These are phyloP conservation scores for Oryza brachyantha DNA, from an alignment of 176 grass and related monocot species.

Conservation along the genomic window DNA sequence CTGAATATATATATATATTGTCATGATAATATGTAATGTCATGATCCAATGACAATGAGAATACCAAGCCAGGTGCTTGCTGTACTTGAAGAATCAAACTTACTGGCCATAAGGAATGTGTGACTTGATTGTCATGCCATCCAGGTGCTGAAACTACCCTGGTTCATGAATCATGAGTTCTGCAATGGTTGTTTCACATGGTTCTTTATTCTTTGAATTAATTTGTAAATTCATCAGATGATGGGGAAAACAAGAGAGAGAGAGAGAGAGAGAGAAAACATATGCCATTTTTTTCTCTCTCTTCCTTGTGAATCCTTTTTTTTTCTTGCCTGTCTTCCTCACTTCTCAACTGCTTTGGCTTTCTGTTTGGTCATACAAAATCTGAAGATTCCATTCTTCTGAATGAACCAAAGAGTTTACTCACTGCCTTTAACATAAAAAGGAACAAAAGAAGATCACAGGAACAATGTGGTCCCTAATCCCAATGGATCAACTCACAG, in stretches of 20 bases:
- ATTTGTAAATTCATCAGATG: background rate
- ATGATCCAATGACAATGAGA: background rate
- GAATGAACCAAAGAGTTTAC: constrained; percentile 18
- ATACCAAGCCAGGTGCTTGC: background rate
- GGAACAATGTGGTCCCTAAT: background rate
- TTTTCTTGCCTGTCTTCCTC: background rate
- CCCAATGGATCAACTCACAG: background rate
- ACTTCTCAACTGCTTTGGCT: constrained; percentile 4
- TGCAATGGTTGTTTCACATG: background rate
- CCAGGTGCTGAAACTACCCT: constrained; percentile 23
- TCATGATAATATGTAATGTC: background rate
- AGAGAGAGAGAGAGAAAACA: no score
- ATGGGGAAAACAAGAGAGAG: background rate
- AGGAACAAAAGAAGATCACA: background rate
- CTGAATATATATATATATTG: background rate
- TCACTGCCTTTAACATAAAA: background rate
- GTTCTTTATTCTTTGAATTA: background rate
- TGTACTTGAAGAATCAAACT: background rate
- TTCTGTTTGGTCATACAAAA: constrained; percentile 24
- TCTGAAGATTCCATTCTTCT: background rate
- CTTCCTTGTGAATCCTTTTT: background rate
- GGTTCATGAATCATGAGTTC: constrained; percentile 4
- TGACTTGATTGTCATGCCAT: constrained; percentile 1
- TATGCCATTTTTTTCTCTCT: background rate
- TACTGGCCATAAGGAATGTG: background rate